Evolutionary conservation across 2,329 filamentous ascomycete species (phyloP).

Genomic region (Pseudogymnoascus pannorum): DNA sequence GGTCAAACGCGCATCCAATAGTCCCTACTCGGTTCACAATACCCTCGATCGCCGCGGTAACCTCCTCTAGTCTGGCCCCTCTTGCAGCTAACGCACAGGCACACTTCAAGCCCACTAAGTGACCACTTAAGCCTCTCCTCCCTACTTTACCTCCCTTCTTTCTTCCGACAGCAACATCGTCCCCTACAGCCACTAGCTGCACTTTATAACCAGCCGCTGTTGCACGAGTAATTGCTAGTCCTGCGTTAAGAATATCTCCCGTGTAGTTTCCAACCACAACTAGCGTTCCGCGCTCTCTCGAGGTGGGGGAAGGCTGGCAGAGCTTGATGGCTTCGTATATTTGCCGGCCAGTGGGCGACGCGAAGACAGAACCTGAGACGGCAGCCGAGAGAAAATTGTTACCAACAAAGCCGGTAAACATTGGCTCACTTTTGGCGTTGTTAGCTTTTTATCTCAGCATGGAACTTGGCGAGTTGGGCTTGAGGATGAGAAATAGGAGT

Average conservation of each 20-base stretch:
- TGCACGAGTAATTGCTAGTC: constrained; percentile 10
- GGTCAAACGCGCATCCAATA: constrained; percentile 11
- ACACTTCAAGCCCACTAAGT: constrained; percentile 9
- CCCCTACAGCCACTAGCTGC: constrained; percentile 1
- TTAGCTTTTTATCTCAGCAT: background rate
- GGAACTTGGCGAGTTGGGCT: background rate
- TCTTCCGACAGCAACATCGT: constrained; percentile 10
- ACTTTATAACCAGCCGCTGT: constrained; percentile 8
- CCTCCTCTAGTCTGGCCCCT: background rate
- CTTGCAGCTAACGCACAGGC: background rate
- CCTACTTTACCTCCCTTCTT: constrained; percentile 12
- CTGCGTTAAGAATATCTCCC: constrained; percentile 11
- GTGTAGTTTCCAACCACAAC: constrained; percentile 10
- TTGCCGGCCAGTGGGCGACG: constrained; percentile 8
- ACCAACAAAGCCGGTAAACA: constrained; percentile 12
- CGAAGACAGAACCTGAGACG: constrained; percentile 10
- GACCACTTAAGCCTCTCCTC: constrained; percentile 10
- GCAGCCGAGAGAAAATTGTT: background rate
- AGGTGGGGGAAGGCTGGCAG: background rate
- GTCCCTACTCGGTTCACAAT: constrained; percentile 3
- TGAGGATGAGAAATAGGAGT: background rate
- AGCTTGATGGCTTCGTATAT: constrained; percentile 10
- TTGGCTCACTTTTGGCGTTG: background rate
- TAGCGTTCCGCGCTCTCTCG: background rate
- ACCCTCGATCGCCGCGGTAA: background rate